Percentiles rank a stretch among this genome's conserved stretches.
Conservation (phyloP, 768 basidiomycete species). For the Tylopilus sp. region DNA sequence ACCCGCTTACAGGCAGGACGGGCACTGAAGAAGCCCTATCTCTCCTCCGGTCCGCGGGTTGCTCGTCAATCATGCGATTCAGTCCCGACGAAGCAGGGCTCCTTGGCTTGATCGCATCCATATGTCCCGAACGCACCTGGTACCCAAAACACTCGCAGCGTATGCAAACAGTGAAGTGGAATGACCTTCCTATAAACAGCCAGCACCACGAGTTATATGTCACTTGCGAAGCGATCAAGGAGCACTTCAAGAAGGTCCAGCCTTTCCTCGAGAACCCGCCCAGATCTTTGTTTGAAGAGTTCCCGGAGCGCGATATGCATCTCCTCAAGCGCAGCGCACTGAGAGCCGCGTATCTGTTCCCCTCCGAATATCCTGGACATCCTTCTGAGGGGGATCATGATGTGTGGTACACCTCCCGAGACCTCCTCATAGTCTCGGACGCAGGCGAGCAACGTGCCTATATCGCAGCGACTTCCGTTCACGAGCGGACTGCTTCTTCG, state of each 20-base stretch:
- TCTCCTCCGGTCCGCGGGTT: slow-evolving; percentile 36
- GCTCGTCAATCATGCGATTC: slow-evolving; percentile 39
- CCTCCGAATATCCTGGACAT: neutral
- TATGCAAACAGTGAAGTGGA: slow-evolving; percentile 42
- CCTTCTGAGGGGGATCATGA: neutral
- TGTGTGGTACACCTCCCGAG: slow-evolving; percentile 11
- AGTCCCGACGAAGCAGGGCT: slow-evolving; percentile 26
- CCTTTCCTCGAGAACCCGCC: slow-evolving; percentile 6
- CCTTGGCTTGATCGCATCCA: slow-evolving; percentile 30
- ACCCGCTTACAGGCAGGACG: slow-evolving; percentile 41
- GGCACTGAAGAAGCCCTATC: slow-evolving; percentile 44
- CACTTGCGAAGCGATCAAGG: slow-evolving; percentile 28
- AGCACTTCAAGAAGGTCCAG: slow-evolving; percentile 19
- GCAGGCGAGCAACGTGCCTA: slow-evolving; percentile 12
- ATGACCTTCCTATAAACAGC: slow-evolving; percentile 13
- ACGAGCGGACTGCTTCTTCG: neutral
- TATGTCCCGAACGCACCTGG: slow-evolving; percentile 36
- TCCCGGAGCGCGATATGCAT: slow-evolving; percentile 7
- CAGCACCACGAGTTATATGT: slow-evolving; percentile 32
- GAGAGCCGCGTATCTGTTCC: no score
- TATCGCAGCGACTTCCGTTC: slow-evolving; percentile 6
- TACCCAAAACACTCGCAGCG: slow-evolving; percentile 35
- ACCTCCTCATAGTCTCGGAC: neutral
- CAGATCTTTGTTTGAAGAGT: neutral
- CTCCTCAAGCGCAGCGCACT: slow-evolving; percentile 1